Conservation (phyloP, 352 stramenopile species). For the Achlya hypogyna region DNA sequence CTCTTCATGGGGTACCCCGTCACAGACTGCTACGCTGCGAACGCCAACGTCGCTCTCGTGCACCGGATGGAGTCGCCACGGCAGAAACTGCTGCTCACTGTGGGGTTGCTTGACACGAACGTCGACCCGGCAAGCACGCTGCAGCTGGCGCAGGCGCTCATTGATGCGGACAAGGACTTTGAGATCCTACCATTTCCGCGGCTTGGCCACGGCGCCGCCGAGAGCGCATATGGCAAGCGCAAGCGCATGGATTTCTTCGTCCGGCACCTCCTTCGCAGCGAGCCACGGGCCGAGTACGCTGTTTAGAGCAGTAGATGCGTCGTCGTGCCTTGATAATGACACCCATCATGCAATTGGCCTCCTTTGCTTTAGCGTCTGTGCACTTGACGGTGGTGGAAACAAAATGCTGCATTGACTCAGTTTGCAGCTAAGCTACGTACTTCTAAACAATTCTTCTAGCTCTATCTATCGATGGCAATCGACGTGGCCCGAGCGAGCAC, state of each 20-base stretch:
- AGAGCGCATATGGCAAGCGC: neutral
- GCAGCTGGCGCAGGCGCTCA: constrained; percentile 16
- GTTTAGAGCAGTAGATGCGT: too few relatives aligned
- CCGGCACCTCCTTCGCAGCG: neutral
- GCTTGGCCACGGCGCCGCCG: constrained; percentile 2
- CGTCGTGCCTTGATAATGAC: too few relatives aligned
- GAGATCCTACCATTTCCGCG: constrained; percentile 2
- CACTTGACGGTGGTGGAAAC: too few relatives aligned
- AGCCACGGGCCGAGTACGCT: neutral
- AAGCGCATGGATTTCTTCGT: constrained; percentile 11
- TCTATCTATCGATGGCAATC: constrained; percentile 9
- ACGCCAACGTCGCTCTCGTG: neutral
- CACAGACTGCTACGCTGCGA: neutral
- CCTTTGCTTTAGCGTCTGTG: too few relatives aligned
- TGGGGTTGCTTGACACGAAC: constrained; percentile 10
- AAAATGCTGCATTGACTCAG: too few relatives aligned
- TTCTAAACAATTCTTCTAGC: too few relatives aligned
- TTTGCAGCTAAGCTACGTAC: too few relatives aligned
- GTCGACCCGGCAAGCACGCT: constrained; percentile 14
- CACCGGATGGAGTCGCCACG: neutral
- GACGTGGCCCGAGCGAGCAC: constrained; percentile 23
- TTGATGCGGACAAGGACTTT: constrained; percentile 18
- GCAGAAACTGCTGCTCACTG: neutral
- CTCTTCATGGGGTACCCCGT: constrained; percentile 9
- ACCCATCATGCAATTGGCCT: too few relatives aligned